A percentile compares a stretch with the other conserved stretches of the same genome.
Conservation (phyloP, 1,284 basidiomycete genomes). For the Fomitopsis palustris region DNA sequence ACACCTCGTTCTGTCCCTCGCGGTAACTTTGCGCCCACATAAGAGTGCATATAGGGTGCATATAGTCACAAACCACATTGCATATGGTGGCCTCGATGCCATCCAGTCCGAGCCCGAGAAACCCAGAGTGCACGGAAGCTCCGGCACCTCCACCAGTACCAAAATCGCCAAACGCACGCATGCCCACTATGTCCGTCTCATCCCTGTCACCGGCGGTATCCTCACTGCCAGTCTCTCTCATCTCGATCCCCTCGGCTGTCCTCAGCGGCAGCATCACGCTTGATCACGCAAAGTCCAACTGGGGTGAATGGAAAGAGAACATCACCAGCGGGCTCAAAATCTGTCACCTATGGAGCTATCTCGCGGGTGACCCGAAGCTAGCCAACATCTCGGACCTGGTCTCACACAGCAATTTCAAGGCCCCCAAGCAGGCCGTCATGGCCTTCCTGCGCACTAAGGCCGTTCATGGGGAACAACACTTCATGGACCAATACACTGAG, state of each 20-base stretch:
- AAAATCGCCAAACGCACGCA: too few species aligned
- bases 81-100: neutral
- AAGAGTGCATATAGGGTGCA: neutral
- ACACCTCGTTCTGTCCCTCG: too few species aligned
- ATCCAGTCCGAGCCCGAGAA: neutral
- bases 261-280: neutral
- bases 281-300: neutral
- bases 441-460: slow-evolving; percentile 2
- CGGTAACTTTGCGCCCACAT: neutral
- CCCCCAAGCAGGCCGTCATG: neutral
- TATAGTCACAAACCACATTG: neutral
- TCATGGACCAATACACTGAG: neutral
- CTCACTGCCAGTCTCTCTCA: neutral
- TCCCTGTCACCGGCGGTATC: too few species aligned
- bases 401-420: slow-evolving; percentile 1
- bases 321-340: neutral
- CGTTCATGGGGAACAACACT: neutral
- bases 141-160: too few species aligned
- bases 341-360: slow-evolving; percentile 1
- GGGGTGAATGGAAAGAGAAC: neutral
- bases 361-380: neutral
- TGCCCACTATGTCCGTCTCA: too few species aligned
- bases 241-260: neutral
- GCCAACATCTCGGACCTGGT: neutral
- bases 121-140: too few species aligned